Base-by-base conservation (phyloP, 1,284 basidiomycete species). In the Ganoderma resinaceum region DNA sequence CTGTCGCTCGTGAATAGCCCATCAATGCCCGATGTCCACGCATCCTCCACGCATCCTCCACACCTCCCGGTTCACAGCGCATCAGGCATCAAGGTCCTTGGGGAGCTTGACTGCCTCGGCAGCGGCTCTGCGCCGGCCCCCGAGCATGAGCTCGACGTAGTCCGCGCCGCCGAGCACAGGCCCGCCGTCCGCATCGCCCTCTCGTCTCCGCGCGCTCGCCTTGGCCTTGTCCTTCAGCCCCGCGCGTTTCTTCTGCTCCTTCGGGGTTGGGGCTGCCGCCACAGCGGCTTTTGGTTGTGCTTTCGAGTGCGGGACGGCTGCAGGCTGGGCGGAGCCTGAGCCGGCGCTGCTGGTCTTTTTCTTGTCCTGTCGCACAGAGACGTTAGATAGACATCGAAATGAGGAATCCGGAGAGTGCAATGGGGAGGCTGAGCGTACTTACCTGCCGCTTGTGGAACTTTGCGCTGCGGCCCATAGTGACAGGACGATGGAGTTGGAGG, bases 131-230 rank as follows among this genome's bases (percentile, higher is more conserved):
- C 84, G 83, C 70, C 92, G 80, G 12, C 91, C 84, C n/a, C 92
- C 91, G 83, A 89, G 84, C 83, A 92, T 82, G 70, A 94, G 76
- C 7, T 85, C 83, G 57, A 94, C 88, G 75, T 94, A 94, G 78
- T 94, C 92, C 40, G 89, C 92, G 37, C 86, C 91, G n/a, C 90
- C 91, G 52, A 93, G 81, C 2, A 93, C 84, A 65, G 82, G 85
- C 1, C 78, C 82, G 12, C 79, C 78, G 33, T 72, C n/a, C n/a
- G n/a, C n/a, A n/a, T n/a, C n/a, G n/a, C n/a, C 76, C n/a, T 75
- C 73, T 52, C 73, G 72, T 20, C 73, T 69, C n/a, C 67, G 69
- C 66, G 79, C 71, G 37, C 29, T 18, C n/a, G 61, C 61, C 62
- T 80, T 83, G 8, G 78, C 73, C 57, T 63, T 63, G 18, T 33